phyloP scores from a whole-genome alignment of 2,329 filamentous ascomycete genomes.

The Xylariaceae sp. region DNA sequence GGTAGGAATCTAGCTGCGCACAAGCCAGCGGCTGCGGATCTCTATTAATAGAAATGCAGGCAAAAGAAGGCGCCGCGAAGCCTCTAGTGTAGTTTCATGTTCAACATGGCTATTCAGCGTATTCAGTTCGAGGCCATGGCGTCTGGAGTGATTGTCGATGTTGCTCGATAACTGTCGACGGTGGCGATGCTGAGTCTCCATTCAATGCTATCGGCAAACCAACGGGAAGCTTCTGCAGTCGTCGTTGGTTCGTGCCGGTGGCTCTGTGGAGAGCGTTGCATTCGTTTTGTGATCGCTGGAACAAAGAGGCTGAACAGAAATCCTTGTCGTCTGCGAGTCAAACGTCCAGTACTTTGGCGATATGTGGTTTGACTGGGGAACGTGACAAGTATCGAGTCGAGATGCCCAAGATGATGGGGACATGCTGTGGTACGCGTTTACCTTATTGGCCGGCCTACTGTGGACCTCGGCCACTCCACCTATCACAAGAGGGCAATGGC shows the following conservation, averaged over 20 bases:
- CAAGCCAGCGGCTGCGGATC: constrained; percentile 4
- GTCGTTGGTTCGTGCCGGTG: background rate
- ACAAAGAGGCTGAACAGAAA: constrained; percentile 3
- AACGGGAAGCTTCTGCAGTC: background rate
- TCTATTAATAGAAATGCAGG: constrained; percentile 18
- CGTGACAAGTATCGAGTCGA: background rate
- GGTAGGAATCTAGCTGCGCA: background rate
- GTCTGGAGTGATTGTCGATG: background rate
- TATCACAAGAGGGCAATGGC: no score
- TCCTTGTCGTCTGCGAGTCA: constrained; percentile 9
- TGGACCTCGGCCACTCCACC: no score
- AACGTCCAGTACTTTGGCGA: background rate
- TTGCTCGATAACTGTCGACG: background rate
- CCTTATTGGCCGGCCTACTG: no score
- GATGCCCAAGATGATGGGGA: no score
- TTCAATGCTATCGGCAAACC: background rate
- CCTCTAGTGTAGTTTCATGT: constrained; percentile 12
- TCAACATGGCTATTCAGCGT: constrained; percentile 5
- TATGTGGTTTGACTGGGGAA: background rate
- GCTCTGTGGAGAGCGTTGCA: background rate
- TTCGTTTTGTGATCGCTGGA: background rate
- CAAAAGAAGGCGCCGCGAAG: constrained; percentile 1
- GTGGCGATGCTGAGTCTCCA: background rate
- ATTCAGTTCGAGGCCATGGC: background rate
- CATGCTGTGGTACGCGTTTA: no score